A percentile compares a stretch with the other conserved stretches of the same genome.
Conservation (phyloP, 2,329 filamentous ascomycete genomes). For the Cladosporium halotolerans region DNA sequence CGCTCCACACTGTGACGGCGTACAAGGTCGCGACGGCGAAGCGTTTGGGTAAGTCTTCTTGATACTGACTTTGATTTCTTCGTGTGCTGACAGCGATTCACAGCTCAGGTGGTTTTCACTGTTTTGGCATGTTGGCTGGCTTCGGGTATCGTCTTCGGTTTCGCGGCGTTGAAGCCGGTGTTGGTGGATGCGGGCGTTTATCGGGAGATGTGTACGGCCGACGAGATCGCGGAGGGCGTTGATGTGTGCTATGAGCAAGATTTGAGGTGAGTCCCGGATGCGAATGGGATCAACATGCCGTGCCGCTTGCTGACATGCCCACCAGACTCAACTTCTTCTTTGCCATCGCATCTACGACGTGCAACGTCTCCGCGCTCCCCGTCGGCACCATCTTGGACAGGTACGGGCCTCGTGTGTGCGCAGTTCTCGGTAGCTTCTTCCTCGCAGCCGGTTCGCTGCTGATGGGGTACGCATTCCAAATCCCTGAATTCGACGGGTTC, state of each 20-base stretch:
- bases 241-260: constrained; percentile 54
- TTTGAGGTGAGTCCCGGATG: constrained; percentile 30
- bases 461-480: constrained; percentile 59
- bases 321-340: constrained; percentile 77
- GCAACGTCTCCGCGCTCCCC: constrained; percentile 78
- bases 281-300: no score
- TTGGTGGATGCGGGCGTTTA: constrained; percentile 69
- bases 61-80: neutral
- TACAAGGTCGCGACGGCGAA: constrained; percentile 42
- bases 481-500: constrained; percentile 63
- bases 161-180: constrained; percentile 75
- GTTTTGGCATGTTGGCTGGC: constrained; percentile 70
- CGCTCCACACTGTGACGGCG: constrained; percentile 40
- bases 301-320: neutral
- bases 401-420: constrained; percentile 71
- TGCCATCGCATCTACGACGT: constrained; percentile 78
- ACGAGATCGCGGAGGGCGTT: constrained; percentile 44
- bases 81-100: constrained; percentile 5
- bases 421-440: constrained; percentile 62
- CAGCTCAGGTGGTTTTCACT: constrained; percentile 63
- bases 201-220: constrained; percentile 52
- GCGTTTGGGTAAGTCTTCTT: constrained; percentile 25
- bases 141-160: constrained; percentile 76
- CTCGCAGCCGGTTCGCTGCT: constrained; percentile 62
- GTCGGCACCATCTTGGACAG: constrained; percentile 79